Base-by-base conservation (phyloP, 1,284 basidiomycete species). In the Neotropicomus parvogracilis region DNA sequence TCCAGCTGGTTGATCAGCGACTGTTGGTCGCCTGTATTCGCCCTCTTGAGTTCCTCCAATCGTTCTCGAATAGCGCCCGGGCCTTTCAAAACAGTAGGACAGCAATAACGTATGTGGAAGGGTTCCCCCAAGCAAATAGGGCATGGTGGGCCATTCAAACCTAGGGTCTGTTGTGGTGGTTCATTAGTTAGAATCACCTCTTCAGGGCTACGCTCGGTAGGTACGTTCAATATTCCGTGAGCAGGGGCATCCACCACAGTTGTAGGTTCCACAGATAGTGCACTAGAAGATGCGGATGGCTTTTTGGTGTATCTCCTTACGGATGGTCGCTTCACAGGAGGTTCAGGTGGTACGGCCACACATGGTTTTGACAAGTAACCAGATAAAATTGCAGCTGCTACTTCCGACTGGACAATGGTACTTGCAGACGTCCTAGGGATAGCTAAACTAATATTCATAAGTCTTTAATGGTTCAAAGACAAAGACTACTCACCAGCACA, bases 71-170 rank as follows among this genome's bases (percentile, higher is more conserved):
- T 69, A 17, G 65, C 57, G n/a, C 56, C 58, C 8, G 68, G 54
- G 13, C 73, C 73, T 37, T 65, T 63, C 21, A 64, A 47, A 26
- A 77, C 62, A 24, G 67, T 57, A n/a, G 74, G 74, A 54, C 77
- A 79, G 39, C 51, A 57, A 46, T 69, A 65, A 17, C 68, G 70
- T 48, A 64, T 61, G 49, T 76, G 74, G 29, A 64, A 63, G 7
- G 72, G 69, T 11, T 54, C 53, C 44, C 58, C 60, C 20, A 64
- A 58, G 58, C 75, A 79, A 35, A 76, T 61, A 32, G 69, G 69
- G 48, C 76, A 78, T 17, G 48, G 53, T 4, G 55, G 53, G 42
- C 40, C 40, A 40, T 44, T 48, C 36, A 39, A 31, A 16, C 26
- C 44, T 8, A 7, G 20, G 21, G 40, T 17, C n/a, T 39, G 50